Evolutionary conservation across 495 filamentous ascomycete genomes (phyloP).

Genomic region (Talaromyces adpressus): DNA sequence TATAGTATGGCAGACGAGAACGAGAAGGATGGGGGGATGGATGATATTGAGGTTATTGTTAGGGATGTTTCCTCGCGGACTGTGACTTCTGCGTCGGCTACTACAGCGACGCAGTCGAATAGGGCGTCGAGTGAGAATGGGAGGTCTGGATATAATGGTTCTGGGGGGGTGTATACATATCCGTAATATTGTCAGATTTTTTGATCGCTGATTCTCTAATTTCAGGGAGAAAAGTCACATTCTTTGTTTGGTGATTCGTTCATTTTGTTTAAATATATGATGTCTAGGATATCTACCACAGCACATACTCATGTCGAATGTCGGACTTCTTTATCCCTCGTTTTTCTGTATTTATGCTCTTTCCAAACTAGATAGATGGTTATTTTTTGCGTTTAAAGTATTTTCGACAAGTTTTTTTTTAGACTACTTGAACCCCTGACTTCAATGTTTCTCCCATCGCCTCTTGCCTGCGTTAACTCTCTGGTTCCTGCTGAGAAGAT

Average conservation of each 20-base stretch:
- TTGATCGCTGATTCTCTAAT: background rate
- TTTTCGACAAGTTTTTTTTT: too few relatives aligned
- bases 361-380: too few relatives aligned
- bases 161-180: background rate
- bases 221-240: background rate
- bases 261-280: background rate
- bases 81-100: background rate
- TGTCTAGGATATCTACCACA: too few relatives aligned
- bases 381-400: too few relatives aligned
- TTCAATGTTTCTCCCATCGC: too few relatives aligned
- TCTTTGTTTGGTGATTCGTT: background rate
- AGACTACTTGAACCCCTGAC: too few relatives aligned
- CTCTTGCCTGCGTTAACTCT: too few relatives aligned
- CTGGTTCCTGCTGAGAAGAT: too few relatives aligned
- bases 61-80: background rate
- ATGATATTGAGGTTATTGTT: slow-evolving; percentile 7
- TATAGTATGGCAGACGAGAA: slow-evolving; percentile 9
- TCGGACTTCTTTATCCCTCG: too few relatives aligned
- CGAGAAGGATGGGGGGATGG: slow-evolving; percentile 5
- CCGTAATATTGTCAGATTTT: background rate
- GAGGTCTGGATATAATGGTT: background rate
- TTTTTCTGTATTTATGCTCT: too few relatives aligned
- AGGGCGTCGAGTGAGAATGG: background rate
- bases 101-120: background rate
- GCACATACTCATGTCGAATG: too few relatives aligned